Conservation (phyloP, 768 basidiomycete species). For the Russula compacta region DNA sequence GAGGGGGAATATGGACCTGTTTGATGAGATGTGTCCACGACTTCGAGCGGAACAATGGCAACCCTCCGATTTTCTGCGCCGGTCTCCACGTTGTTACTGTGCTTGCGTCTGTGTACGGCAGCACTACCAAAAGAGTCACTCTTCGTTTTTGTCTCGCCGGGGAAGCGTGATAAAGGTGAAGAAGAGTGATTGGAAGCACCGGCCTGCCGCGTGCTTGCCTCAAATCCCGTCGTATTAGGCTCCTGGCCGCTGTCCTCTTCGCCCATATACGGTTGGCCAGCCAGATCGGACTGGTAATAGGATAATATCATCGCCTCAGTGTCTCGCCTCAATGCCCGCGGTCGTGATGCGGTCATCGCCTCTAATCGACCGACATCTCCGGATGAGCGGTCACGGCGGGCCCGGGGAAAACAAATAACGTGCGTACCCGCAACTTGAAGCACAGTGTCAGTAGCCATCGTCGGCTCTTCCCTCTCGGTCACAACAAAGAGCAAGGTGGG, state of each 20-base stretch:
- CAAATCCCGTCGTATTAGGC: neutral
- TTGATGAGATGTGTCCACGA: neutral
- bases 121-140: neutral
- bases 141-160: neutral
- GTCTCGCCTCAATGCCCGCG: slow-evolving; percentile 28
- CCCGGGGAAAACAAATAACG: neutral
- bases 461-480: neutral
- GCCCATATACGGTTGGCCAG: slow-evolving; percentile 27
- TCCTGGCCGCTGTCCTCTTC: slow-evolving; percentile 11
- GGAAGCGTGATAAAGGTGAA: slow-evolving; percentile 4
- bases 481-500: neutral
- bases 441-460: neutral
- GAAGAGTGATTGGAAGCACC: slow-evolving; percentile 8
- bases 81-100: slow-evolving; percentile 1
- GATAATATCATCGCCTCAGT: slow-evolving; percentile 41
- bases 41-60: slow-evolving; percentile 5
- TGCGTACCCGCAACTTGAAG: neutral
- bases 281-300: slow-evolving; percentile 49
- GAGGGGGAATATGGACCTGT: neutral
- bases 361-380: neutral
- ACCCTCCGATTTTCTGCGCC: neutral
- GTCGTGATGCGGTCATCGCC: slow-evolving; percentile 15
- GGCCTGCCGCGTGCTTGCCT: neutral
- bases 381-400: neutral
- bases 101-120: slow-evolving; percentile 2